phyloP scores from a whole-genome alignment of 768 basidiomycete genomes.

The Tricholoma flavovirens region DNA sequence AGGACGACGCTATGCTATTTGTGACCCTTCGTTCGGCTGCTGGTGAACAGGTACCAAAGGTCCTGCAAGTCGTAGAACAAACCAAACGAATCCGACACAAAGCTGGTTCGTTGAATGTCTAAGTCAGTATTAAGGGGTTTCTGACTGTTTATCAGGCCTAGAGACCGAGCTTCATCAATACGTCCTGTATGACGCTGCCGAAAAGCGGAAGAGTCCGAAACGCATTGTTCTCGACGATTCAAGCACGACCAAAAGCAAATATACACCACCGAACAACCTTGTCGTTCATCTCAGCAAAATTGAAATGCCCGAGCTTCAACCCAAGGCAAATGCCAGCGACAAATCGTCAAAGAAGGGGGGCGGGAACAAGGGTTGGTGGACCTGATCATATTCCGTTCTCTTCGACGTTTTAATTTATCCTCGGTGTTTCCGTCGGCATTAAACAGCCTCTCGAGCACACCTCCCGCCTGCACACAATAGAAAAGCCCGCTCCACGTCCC shows the following conservation, averaged over 20 bases:
- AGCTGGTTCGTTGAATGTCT: slow-evolving; percentile 41
- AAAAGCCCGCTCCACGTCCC: slow-evolving; percentile 15
- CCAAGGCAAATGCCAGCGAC: slow-evolving; percentile 31
- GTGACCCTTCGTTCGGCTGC: slow-evolving; percentile 65
- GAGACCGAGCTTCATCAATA: slow-evolving; percentile 70
- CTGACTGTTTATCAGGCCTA: slow-evolving; percentile 36
- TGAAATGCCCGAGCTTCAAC: slow-evolving; percentile 76
- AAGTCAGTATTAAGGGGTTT: not conserved
- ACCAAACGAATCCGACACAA: slow-evolving; percentile 74
- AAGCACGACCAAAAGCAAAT: slow-evolving; percentile 37
- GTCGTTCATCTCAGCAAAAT: slow-evolving; percentile 82
- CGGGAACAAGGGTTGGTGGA: slow-evolving; percentile 38
- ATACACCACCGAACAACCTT: slow-evolving; percentile 63
- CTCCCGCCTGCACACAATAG: not conserved
- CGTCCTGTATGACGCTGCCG: slow-evolving; percentile 58
- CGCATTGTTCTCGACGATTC: slow-evolving; percentile 66
- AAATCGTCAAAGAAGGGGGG: slow-evolving; percentile 31
- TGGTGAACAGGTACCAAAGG: slow-evolving; percentile 64
- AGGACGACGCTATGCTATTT: slow-evolving; percentile 82
- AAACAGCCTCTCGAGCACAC: not conserved
- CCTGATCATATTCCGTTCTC: slow-evolving; percentile 9
- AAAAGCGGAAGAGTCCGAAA: slow-evolving; percentile 47
- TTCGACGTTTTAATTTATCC: slow-evolving; percentile 3
- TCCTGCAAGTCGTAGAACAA: slow-evolving; percentile 74
- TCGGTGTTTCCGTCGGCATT: not conserved